These are phyloP conservation scores for Saccharum hybrid DNA, from an alignment of 202 grass and related monocot species.

Conservation along the genomic window DNA sequence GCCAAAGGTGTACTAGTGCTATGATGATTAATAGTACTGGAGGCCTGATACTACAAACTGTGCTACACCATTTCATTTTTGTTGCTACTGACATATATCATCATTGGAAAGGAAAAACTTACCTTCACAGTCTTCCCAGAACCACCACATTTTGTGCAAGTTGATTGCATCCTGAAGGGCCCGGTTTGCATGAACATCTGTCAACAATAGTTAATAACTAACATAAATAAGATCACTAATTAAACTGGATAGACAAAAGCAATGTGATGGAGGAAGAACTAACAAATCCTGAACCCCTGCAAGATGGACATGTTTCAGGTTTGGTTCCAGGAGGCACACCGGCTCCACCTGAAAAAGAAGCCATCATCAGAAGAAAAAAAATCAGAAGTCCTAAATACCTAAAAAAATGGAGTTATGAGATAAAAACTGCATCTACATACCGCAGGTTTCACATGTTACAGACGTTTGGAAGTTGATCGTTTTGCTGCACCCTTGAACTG, in stretches of 20 bases:
- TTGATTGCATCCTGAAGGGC: slow-evolving; percentile 73
- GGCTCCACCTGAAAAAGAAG: slow-evolving; percentile 57
- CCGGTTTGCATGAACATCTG: slow-evolving; percentile 93
- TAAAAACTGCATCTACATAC: slow-evolving; percentile 57
- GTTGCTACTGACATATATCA: neutral
- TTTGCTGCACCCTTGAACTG: slow-evolving; percentile 87
- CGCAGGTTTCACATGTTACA: slow-evolving; percentile 62
- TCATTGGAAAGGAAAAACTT: slow-evolving; percentile 16
- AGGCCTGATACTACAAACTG: neutral
- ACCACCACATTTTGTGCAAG: slow-evolving; percentile 85
- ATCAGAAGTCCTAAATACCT: neutral
- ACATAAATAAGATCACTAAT: slow-evolving; percentile 25
- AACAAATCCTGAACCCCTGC: slow-evolving; percentile 86
- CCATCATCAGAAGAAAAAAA: neutral
- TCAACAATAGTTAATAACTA: slow-evolving; percentile 34
- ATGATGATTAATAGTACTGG: neutral
- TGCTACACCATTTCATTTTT: slow-evolving; percentile 7
- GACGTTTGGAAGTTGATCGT: slow-evolving; percentile 63
- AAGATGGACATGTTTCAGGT: slow-evolving; percentile 77
- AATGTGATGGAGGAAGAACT: slow-evolving; percentile 37
- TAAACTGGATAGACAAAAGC: neutral
- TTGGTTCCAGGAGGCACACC: slow-evolving; percentile 56
- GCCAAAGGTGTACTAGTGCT: neutral
- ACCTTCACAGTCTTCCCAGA: slow-evolving; percentile 82
- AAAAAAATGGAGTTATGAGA: neutral